These are phyloP conservation scores for Amylocarpus encephaloides DNA, from an alignment of 2,329 filamentous ascomycete species.

Conservation along the genomic window DNA sequence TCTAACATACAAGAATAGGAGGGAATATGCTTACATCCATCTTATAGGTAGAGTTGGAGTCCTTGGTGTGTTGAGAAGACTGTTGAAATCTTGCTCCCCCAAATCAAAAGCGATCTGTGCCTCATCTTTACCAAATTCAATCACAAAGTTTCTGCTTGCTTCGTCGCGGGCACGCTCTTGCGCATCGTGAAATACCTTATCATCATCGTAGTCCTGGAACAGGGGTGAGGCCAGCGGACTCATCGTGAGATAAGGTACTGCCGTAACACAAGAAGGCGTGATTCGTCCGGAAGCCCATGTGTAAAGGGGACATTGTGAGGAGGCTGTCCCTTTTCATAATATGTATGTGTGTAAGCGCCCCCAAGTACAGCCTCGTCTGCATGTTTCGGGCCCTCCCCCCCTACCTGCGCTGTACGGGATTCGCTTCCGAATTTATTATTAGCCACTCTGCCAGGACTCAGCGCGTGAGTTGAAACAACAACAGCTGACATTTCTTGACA, in stretches of 20 bases:
- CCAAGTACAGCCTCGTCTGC: slow-evolving; percentile 4
- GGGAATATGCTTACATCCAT: slow-evolving; percentile 55
- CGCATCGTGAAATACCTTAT: slow-evolving; percentile 39
- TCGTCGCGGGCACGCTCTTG: slow-evolving; percentile 36
- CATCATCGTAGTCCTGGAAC: slow-evolving; percentile 45
- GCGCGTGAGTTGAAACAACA: background rate
- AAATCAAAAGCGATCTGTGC: slow-evolving; percentile 53
- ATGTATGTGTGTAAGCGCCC: background rate
- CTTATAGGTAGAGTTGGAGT: slow-evolving; percentile 45
- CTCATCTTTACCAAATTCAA: slow-evolving; percentile 54
- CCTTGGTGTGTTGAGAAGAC: slow-evolving; percentile 32
- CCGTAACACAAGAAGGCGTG: background rate
- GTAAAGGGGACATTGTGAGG: slow-evolving; percentile 8
- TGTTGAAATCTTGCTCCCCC: slow-evolving; percentile 35
- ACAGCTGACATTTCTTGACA: background rate
- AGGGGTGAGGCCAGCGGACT: background rate
- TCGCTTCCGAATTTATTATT: background rate
- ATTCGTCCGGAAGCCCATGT: background rate
- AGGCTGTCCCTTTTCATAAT: slow-evolving; percentile 3
- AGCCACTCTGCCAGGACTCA: too few species aligned
- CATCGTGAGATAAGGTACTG: background rate
- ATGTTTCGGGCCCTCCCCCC: background rate
- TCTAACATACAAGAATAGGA: too few species aligned
- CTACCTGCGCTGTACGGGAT: background rate
- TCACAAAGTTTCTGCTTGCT: slow-evolving; percentile 51